phyloP scores from a whole-genome alignment of 2,329 filamentous ascomycete species.

The Dothistroma septosporum region DNA sequence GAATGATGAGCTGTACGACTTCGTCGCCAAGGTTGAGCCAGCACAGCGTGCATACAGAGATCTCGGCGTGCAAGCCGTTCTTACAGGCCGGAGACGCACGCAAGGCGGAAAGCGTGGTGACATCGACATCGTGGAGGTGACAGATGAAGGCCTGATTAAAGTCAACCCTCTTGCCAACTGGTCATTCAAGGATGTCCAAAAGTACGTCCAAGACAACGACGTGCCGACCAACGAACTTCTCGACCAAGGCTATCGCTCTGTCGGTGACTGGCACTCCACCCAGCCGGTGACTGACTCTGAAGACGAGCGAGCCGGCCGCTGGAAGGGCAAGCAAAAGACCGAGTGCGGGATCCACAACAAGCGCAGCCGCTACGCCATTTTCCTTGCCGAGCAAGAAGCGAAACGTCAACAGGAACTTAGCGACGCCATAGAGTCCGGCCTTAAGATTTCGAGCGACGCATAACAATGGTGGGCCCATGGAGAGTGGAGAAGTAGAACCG shows the following conservation, averaged over 20 bases:
- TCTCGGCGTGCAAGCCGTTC: slow-evolving; percentile 79
- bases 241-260: slow-evolving; percentile 92
- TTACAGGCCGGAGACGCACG: slow-evolving; percentile 86
- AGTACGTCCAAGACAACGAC: slow-evolving; percentile 78
- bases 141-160: slow-evolving; percentile 89
- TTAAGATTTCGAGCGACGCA: slow-evolving; percentile 28
- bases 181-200: slow-evolving; percentile 83
- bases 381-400: slow-evolving; percentile 67
- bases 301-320: slow-evolving; percentile 91
- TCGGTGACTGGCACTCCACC: slow-evolving; percentile 98
- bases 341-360: slow-evolving; percentile 99
- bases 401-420: slow-evolving; percentile 58
- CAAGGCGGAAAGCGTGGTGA: slow-evolving; percentile 90
- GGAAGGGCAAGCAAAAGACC: slow-evolving; percentile 94
- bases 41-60: slow-evolving; percentile 86
- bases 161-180: slow-evolving; percentile 96
- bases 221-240: slow-evolving; percentile 93
- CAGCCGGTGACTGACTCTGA: slow-evolving; percentile 83
- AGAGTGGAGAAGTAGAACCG: background rate
- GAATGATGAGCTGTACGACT: slow-evolving; percentile 89
- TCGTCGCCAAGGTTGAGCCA: slow-evolving; percentile 94
- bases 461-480: slow-evolving; percentile 1
- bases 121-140: slow-evolving; percentile 86
- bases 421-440: slow-evolving; percentile 34
- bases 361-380: slow-evolving; percentile 86